Evolutionary conservation across 169 alveolate genomes (phyloP).

Genomic region (Eimeria mitis): DNA sequence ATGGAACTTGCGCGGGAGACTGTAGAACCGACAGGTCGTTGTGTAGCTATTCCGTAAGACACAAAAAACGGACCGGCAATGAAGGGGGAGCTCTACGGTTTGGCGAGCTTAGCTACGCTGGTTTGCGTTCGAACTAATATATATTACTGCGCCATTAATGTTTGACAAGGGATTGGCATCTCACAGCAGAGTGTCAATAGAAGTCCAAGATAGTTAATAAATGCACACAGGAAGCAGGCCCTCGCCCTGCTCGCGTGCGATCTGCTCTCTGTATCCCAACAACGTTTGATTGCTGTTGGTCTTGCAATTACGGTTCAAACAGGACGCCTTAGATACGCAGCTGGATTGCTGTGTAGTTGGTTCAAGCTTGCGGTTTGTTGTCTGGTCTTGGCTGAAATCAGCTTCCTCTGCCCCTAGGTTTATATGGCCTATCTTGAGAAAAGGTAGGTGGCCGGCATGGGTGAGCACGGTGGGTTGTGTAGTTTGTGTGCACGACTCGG

Average conservation of each 20-base stretch:
- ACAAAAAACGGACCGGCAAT: neutral
- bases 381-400: no score
- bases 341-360: no score
- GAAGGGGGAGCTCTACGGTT: neutral
- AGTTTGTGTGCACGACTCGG: neutral
- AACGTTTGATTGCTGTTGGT: no score
- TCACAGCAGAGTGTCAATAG: neutral
- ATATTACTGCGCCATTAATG: neutral
- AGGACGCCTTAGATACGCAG: no score
- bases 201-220: neutral
- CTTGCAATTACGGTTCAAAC: no score
- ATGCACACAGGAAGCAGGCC: no score
- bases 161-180: neutral
- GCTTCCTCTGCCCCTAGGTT: neutral
- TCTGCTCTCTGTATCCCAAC: no score
- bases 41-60: neutral
- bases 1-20: neutral
- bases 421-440: neutral
- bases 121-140: neutral
- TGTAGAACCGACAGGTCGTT: neutral
- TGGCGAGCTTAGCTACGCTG: neutral
- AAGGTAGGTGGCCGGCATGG: neutral
- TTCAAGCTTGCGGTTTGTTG: no score
- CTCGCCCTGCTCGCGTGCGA: no score
- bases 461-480: neutral